Percentiles rank a stretch among this genome's conserved stretches.
Evolutionary conservation across 345 rosid species (phyloP).

Genomic region (Brassica nigra): DNA sequence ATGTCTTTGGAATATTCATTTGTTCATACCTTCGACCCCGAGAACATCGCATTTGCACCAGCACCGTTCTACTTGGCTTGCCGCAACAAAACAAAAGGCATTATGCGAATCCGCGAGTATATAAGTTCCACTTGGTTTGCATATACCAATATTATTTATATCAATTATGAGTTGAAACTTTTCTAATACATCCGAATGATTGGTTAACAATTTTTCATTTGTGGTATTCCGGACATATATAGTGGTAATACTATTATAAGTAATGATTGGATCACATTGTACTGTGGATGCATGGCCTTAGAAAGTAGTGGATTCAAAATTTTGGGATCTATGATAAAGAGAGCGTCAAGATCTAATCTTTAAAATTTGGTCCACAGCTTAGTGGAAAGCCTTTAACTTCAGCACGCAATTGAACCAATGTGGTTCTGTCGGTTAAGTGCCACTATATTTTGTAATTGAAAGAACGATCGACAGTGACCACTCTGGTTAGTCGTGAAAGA

Average conservation of each 20-base stretch:
- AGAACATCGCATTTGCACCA: constrained; percentile 25
- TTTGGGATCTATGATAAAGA: too few relatives aligned
- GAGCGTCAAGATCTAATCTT: constrained; percentile 29
- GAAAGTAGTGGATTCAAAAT: too few relatives aligned
- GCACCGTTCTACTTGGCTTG: neutral
- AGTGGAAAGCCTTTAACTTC: constrained; percentile 16
- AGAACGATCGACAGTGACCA: constrained; percentile 23
- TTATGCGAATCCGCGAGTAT: neutral
- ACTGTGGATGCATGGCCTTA: too few relatives aligned
- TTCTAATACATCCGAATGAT: neutral
- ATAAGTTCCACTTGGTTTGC: neutral
- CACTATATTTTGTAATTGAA: constrained; percentile 14
- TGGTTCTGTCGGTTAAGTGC: constrained; percentile 32
- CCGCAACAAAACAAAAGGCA: constrained; percentile 9
- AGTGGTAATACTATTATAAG: too few relatives aligned
- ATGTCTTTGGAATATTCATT: constrained; percentile 33
- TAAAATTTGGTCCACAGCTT: constrained; percentile 28
- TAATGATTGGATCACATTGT: too few relatives aligned
- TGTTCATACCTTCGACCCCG: constrained; percentile 29
- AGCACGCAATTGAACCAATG: constrained; percentile 36
- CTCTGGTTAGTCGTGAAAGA: constrained; percentile 13
- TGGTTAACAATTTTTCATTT: neutral
- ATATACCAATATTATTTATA: neutral
- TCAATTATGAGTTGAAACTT: neutral
- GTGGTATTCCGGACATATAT: too few relatives aligned